Evolutionary conservation across 2,329 filamentous ascomycete genomes (phyloP), one percentile per base, ranked within the genome.

Genomic region (Neonectria neomacrospora): DNA sequence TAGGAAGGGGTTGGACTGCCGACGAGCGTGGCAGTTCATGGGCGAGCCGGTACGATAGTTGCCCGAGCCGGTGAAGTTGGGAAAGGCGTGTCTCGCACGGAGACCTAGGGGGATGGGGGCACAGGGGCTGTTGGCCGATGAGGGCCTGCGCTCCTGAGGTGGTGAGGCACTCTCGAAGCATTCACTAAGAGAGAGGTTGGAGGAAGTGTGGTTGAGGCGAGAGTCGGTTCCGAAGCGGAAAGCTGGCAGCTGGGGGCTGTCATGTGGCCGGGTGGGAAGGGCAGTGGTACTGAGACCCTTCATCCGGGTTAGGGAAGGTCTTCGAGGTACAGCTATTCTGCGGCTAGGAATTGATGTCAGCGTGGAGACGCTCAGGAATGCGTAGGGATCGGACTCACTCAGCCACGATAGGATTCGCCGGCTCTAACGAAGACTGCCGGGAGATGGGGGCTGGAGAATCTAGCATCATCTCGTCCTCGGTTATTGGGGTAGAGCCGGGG

Each of bases 91-190:
- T 72, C 91, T 90, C 50, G 88, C 79, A 42, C 90, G 88, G 20
- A 89, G 84, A 20, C 86, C 82, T n/a, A 85, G 83, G 68, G 88
- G 83, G 48, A 87, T 80, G 63, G 78, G 82, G 62, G 81, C 80
- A 66, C 80, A 86, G 47, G 83, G 87, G 71, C 86, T 90, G 74
- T 86, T 86, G 56, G 87, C 86, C 37, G 88, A 87, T 57, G 86
- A 81, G 26, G 87, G 81, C 58, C 88, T 84, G 61, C 86, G 84
- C 71, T 94, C 90, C 67, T 90, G 90, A 14, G 90, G 89, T 3
- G 94, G 92, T 12, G 93, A 96, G 69, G 91, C 70, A 20, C 77
- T 88, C 67, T 90, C 85, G 76, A 96, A 96, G 82, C 91, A 93
- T 76, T 96, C 92, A 70, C 90, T 88, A 48, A 96, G 79, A 16